Conservation (phyloP, 768 basidiomycete genomes). For the Mycena crocata region DNA sequence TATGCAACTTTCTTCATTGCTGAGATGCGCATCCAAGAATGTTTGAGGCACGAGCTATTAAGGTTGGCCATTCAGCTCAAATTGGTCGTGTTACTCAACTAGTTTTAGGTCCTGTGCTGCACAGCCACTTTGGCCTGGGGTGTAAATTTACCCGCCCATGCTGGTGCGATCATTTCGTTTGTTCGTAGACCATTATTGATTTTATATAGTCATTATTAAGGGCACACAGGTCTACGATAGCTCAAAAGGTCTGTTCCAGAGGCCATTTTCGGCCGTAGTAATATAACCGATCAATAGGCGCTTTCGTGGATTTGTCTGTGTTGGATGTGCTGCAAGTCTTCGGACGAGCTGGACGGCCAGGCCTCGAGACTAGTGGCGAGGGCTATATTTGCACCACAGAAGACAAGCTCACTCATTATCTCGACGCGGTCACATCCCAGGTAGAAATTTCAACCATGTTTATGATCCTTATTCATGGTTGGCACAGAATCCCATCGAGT, state of each 20-base stretch:
- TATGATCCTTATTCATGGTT: slow-evolving; percentile 11
- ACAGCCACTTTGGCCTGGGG: slow-evolving; percentile 99
- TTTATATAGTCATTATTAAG: slow-evolving; percentile 85
- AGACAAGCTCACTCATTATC: slow-evolving; percentile 92
- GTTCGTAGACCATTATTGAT: slow-evolving; percentile 20
- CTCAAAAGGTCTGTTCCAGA: slow-evolving; percentile 59
- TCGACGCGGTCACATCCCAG: slow-evolving; percentile 89
- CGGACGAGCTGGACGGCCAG: slow-evolving; percentile 93
- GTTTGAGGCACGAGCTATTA: not conserved
- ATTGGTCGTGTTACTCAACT: not conserved
- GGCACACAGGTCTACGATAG: slow-evolving; percentile 98
- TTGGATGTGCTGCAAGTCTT: slow-evolving; percentile 98
- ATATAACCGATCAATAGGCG: slow-evolving; percentile 48
- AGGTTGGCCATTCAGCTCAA: not conserved
- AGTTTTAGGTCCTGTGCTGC: slow-evolving; percentile 97
- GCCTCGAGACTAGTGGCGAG: slow-evolving; percentile 91
- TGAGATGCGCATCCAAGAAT: slow-evolving; percentile 10
- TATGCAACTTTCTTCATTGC: not conserved
- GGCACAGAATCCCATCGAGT: slow-evolving; percentile 91
- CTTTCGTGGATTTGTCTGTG: slow-evolving; percentile 92
- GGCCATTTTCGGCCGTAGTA: not conserved
- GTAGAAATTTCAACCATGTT: slow-evolving; percentile 48
- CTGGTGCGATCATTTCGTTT: slow-evolving; percentile 62
- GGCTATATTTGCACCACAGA: slow-evolving; percentile 96
- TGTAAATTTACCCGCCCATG: slow-evolving; percentile 98